phyloP scores from a whole-genome alignment of 1,284 basidiomycete genomes.

The Cryptococcus wingfieldii region DNA sequence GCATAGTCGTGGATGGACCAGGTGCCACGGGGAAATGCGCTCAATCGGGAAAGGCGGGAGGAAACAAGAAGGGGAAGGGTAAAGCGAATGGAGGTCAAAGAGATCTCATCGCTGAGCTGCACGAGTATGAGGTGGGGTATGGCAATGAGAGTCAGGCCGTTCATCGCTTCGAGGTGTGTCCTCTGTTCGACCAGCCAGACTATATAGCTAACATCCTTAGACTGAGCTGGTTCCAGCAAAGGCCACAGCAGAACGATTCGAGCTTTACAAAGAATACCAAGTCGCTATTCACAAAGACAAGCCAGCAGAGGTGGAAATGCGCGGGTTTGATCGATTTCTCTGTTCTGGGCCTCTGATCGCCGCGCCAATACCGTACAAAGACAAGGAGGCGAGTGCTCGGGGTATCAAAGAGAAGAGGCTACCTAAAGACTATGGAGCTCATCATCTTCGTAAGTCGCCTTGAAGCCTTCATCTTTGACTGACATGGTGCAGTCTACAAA shows the following conservation, averaged over 20 bases:
- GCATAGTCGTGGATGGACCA: constrained; percentile 3
- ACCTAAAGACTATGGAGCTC: constrained; percentile 71
- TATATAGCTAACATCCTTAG: constrained; percentile 47
- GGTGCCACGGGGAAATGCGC: background rate
- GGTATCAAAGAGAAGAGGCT: constrained; percentile 49
- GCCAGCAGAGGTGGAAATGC: constrained; percentile 51
- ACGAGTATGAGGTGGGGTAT: constrained; percentile 28
- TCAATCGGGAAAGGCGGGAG: constrained; percentile 6
- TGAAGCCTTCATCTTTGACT: background rate
- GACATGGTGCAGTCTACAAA: constrained; percentile 57
- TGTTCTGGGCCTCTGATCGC: constrained; percentile 73
- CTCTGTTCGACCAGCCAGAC: background rate
- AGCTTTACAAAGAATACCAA: constrained; percentile 73
- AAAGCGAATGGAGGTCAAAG: constrained; percentile 26
- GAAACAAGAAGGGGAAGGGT: constrained; percentile 24
- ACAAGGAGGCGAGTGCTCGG: constrained; percentile 24
- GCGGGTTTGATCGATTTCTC: constrained; percentile 67
- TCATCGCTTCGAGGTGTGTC: constrained; percentile 33
- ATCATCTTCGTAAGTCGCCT: constrained; percentile 59
- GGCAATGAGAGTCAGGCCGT: constrained; percentile 6
- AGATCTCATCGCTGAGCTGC: constrained; percentile 35
- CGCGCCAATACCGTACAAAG: constrained; percentile 20
- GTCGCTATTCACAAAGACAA: constrained; percentile 67
- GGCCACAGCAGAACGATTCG: constrained; percentile 73
- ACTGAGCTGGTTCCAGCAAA: constrained; percentile 68